Base-by-base conservation (phyloP, 176 grass and related monocot species). In the Triticum monococcum region DNA sequence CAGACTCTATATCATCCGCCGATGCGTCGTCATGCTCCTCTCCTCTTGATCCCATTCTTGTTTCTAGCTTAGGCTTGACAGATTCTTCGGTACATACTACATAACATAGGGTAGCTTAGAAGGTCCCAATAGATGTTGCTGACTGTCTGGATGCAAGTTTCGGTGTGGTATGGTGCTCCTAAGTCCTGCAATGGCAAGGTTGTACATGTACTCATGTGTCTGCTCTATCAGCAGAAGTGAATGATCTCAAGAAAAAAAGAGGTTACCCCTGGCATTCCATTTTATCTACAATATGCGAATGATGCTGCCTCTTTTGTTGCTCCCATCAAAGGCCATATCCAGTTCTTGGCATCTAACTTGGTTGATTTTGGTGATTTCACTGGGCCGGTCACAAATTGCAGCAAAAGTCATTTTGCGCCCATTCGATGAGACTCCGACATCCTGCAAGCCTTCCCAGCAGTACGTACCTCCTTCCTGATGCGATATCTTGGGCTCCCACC, bases 181-280 rank as follows among this genome's bases (percentile, higher is more conserved):
- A 86, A 86, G 88, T 70, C 88, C 83, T 82, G 60, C 62, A 70
- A 50, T 86, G 88, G 78, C 78, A 86, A 89, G 83, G 88, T 85
- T 89, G 82, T 67, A 18, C 3, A 40, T 60, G 45, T 59, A 83
- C 22, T 23, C 8, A 23, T 83, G 8, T 16, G 48, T 50, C 66
- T 73, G 32, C 4, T 83, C 56, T 63, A 45, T 54, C 20, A 26
- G 9, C 66, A 40, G 22, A 82, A 83, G 65, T 59, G 24, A 25
- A 67, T 12, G 45, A 67, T 79, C 38, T 79, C 38, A 67, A 32
- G 59, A 57, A 45, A 83, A 63, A 69, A 69, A 37, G 64, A 65
- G 2, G n/a, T 78, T 16, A 45, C 43, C 73, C 20, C 24, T 45
- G 32, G 24, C 74, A 74, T 85, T 25, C 72, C 20, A 26, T 8